Evolutionary conservation across 2,329 filamentous ascomycete genomes (phyloP).

Genomic region (Trichoderma atroviride): DNA sequence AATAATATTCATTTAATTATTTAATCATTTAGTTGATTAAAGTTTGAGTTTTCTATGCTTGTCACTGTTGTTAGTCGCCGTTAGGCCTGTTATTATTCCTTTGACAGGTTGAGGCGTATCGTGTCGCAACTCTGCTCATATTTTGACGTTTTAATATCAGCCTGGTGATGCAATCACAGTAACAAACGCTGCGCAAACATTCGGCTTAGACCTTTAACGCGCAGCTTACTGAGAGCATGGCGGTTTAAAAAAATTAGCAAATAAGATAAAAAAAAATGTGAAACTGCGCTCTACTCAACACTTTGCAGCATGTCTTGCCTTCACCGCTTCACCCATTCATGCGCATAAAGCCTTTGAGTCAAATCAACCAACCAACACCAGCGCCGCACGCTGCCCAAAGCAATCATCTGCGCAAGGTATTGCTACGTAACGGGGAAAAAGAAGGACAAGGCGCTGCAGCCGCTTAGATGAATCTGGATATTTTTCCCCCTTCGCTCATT

Average conservation of each 20-base stretch:
- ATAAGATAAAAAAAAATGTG: not conserved
- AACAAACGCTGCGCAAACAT: not conserved
- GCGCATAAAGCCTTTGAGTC: not conserved
- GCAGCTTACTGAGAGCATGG: not conserved
- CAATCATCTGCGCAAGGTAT: not conserved
- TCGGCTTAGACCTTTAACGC: not conserved
- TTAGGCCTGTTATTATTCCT: not conserved
- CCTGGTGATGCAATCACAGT: not conserved
- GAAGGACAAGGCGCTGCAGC: not conserved
- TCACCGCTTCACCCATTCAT: constrained; percentile 18
- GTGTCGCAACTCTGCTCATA: not conserved
- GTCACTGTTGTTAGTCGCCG: not conserved
- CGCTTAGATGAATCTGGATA: not conserved
- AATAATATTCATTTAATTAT: not conserved
- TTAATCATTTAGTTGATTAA: not conserved
- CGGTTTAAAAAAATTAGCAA: not conserved
- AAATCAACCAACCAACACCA: not conserved
- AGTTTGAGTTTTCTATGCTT: not conserved
- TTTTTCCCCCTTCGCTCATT: too few relatives aligned
- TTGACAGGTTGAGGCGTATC: not conserved
- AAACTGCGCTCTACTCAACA: not conserved
- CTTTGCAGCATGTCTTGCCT: constrained; percentile 7
- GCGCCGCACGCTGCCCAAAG: not conserved
- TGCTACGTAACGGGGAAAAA: not conserved
- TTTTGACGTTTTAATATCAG: not conserved